Evolutionary conservation across 805 yeast genomes (phyloP).

Genomic region (Ogataea thermomethanolica): DNA sequence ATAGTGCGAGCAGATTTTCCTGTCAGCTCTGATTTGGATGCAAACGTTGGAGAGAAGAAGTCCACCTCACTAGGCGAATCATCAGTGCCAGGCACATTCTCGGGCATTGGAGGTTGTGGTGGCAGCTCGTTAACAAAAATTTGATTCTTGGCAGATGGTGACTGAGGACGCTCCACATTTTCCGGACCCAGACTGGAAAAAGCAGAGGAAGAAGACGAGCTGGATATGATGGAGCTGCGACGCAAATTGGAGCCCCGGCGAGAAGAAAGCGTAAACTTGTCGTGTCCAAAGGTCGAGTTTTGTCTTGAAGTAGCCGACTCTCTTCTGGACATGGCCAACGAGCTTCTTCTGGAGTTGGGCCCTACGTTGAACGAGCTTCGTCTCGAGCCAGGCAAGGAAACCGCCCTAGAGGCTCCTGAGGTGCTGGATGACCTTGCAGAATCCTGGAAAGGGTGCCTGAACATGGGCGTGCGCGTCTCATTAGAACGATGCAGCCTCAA

Average conservation of each 20-base stretch:
- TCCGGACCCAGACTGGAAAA: conserved; percentile 3
- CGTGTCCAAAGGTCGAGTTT: conserved; percentile 3
- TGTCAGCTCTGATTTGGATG: conserved; percentile 2
- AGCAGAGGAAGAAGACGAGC: conserved; percentile 21
- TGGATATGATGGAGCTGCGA: conserved; percentile 17
- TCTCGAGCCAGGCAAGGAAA: conserved; percentile 26
- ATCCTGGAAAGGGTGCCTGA: conserved; percentile 71
- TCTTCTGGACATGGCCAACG: conserved; percentile 1
- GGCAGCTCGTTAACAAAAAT: conserved; percentile 38
- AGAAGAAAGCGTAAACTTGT: conserved; percentile 1
- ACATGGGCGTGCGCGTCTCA: conserved; percentile 42
- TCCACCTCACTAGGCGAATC: not conserved
- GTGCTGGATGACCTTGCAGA: conserved; percentile 13
- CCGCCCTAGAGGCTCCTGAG: conserved; percentile 12
- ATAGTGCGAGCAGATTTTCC: conserved; percentile 8
- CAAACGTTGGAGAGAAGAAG: conserved; percentile 1
- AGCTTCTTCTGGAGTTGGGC: conserved; percentile 19
- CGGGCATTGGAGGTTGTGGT: conserved; percentile 54
- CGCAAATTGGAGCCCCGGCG: conserved; percentile 19
- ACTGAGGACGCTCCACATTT: not conserved
- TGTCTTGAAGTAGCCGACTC: conserved; percentile 2
- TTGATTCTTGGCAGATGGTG: not conserved
- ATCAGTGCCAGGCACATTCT: not conserved
- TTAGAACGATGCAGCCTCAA: conserved; percentile 9
- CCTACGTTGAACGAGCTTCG: conserved; percentile 33